Conservation (phyloP, 192 early-diverging fungal species). For the Rhizophagus clarus region DNA sequence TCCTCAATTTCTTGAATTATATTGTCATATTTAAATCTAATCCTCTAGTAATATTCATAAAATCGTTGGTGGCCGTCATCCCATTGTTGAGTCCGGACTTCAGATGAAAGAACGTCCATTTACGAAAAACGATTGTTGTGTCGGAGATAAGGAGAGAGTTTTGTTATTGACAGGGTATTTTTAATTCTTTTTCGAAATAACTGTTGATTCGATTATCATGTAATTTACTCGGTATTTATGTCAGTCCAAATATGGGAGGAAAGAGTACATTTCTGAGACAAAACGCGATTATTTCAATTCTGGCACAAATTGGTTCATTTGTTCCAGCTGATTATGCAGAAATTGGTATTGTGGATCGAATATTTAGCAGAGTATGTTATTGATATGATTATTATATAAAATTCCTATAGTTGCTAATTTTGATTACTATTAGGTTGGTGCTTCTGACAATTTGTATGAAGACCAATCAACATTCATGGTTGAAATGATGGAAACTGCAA, state of each 20-base stretch:
- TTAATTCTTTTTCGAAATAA: background rate
- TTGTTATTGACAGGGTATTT: constrained; percentile 48
- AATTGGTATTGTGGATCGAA: constrained; percentile 50
- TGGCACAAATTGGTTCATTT: constrained; percentile 57
- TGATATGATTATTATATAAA: background rate
- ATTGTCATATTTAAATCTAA: background rate
- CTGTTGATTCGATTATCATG: background rate
- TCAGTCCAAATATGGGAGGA: constrained; percentile 57
- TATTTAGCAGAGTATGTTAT: constrained; percentile 50
- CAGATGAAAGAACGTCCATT: constrained; percentile 51
- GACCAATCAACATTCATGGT: constrained; percentile 59
- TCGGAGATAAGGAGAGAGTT: constrained; percentile 44
- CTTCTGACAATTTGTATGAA: constrained; percentile 52
- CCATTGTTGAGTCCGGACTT: constrained; percentile 60
- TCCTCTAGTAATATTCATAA: background rate
- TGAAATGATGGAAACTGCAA: constrained; percentile 53
- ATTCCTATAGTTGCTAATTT: background rate
- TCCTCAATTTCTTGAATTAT: too few relatives aligned
- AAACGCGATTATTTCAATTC: constrained; percentile 52
- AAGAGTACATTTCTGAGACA: constrained; percentile 56
- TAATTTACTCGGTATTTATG: background rate
- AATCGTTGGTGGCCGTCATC: constrained; percentile 58
- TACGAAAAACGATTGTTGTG: constrained; percentile 57
- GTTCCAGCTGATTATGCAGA: constrained; percentile 49
- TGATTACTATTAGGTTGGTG: constrained; percentile 45